Evolutionary conservation across 2,329 filamentous ascomycete genomes (phyloP), one percentile per base, ranked within the genome.

Genomic region (Diplodia seriata): DNA sequence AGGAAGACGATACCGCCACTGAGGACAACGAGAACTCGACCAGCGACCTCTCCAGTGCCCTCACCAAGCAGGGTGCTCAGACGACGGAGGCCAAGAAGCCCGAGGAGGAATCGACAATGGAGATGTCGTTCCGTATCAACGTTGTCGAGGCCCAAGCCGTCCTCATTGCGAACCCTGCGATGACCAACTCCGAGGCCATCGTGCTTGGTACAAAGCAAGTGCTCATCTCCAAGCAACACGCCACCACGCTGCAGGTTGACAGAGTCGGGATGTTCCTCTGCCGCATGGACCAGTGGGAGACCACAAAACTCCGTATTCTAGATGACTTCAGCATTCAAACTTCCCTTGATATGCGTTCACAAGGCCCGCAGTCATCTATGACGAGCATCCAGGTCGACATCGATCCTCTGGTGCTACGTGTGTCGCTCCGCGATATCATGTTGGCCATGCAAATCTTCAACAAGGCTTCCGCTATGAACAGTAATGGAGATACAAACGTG

Each of bases 191-290:
- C 0, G 96, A 99, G 77, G 95, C 95, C 2, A 96, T 99, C 73
- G 96, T 99, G 0, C 84, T 99, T 29, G 92, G 93, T 59, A 97
- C 94, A 2, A 97, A 97, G 76, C 94, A 99, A 77, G 89, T 98
- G 14, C 85, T 98, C 1, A 85, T 98, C 12, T 97, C 94, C 1
- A 91, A 97, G 74, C 96, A 99, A 77, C 93, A 98, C 81, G 92
- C 94, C 9, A 86, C 96, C 72, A 97, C 95, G 0, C 86, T 99
- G 75, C 94, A 99, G 76, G 89, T 99, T 2, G 94, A 93, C 8
- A 90, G 98, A 75, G 87, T 98, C 65, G 95, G 95, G 73, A 99
- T 99, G 95, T 99, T 97, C 78, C 80, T 99, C 38, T 99, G 96
- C 76, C 91, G 95, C 14, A 99, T 99, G 95, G 96, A 99, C 78